Base-by-base conservation (phyloP, 1,139 yeast genomes). In the Sugiyamaella xylanicola region DNA sequence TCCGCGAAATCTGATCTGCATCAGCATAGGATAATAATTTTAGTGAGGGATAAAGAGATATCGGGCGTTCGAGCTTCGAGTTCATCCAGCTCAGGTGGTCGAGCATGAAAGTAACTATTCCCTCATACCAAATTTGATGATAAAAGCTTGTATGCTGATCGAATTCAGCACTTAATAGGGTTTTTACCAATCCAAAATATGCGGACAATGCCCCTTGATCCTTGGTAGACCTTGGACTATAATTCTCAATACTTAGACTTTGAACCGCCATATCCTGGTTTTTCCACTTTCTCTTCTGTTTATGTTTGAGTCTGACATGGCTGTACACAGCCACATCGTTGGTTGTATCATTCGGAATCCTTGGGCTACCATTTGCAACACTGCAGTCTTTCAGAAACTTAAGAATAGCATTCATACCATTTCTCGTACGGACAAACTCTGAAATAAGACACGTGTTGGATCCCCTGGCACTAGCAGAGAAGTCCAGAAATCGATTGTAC, bases 101-200 rank as follows among this genome's bases (percentile, higher is more conserved):
- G 9, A 42, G 20, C 52, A 48, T 48, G 27, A 48, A 48, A 2
- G 52, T 29, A 9, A 29, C 45, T 17, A 48, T 48, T 1, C 17
- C 40, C 17, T 48, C 52, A 19, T 48, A 48, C 52, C 52, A 48
- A 13, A 48, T 48, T 17, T 48, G 52, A 41, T 48, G 52, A 15
- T 48, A 48, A 21, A 48, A 48, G 16, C 15, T n/a, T 2, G 46
- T n/a, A 27, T 32, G 11, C 7, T 29, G 40, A 3, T 17, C 52
- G 27, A 17, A 48, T 27, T 40, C 46, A n/a, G 20, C 22, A n/a
- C 15, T 27, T 17, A 48, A 29, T 5, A 32, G 22, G 7, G 46
- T 11, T 19, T 48, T 48, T 3, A 48, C 52, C 17, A 48, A 20
- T 17, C 52, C 47, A 41, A 48, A 48, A 22, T 48, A 48, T 1